These are phyloP conservation scores for Calonectria pseudoreteaudii DNA, from an alignment of 2,329 filamentous ascomycete genomes.

Conservation along the genomic window DNA sequence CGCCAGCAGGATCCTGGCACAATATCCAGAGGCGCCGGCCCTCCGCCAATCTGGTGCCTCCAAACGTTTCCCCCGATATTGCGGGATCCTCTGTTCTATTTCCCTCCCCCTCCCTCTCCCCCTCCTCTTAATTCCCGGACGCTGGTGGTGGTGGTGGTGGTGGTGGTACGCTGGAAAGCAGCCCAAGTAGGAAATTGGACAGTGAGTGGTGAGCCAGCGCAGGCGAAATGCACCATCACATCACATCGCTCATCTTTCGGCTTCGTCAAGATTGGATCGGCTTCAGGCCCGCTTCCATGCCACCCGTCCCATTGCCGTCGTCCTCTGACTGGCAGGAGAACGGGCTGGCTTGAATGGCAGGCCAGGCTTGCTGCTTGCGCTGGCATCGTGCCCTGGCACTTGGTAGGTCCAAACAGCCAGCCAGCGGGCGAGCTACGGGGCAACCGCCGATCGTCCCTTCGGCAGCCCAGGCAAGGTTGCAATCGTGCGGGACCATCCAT, in stretches of 20 bases:
- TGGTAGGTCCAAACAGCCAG: constrained; percentile 21
- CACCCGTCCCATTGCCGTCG: constrained; percentile 37
- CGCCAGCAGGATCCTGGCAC: constrained; percentile 11
- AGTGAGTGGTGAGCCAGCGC: constrained; percentile 23
- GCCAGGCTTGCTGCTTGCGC: constrained; percentile 18
- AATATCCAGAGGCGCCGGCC: background rate
- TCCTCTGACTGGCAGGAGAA: constrained; percentile 32
- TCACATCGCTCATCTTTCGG: constrained; percentile 38
- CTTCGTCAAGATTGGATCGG: constrained; percentile 38
- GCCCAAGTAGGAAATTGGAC: background rate
- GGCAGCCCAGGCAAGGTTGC: constrained; percentile 32
- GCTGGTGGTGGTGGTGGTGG: background rate
- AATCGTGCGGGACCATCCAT: constrained; percentile 24
- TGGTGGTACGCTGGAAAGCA: background rate
- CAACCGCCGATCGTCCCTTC: constrained; percentile 43
- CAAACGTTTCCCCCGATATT: background rate
- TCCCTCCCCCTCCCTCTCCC: background rate
- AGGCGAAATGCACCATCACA: constrained; percentile 39
- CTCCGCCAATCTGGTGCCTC: constrained; percentile 11
- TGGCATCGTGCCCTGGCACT: constrained; percentile 19
- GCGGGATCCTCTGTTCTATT: background rate
- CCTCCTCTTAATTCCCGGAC: background rate
- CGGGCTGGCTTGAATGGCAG: constrained; percentile 36
- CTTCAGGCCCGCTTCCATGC: constrained; percentile 35
- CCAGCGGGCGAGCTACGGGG: constrained; percentile 29